Percentiles rank a stretch among this genome's conserved stretches.
Evolutionary conservation across 202 grass and related monocot species (phyloP).

Genomic region (Cymbopogon flexuosus): DNA sequence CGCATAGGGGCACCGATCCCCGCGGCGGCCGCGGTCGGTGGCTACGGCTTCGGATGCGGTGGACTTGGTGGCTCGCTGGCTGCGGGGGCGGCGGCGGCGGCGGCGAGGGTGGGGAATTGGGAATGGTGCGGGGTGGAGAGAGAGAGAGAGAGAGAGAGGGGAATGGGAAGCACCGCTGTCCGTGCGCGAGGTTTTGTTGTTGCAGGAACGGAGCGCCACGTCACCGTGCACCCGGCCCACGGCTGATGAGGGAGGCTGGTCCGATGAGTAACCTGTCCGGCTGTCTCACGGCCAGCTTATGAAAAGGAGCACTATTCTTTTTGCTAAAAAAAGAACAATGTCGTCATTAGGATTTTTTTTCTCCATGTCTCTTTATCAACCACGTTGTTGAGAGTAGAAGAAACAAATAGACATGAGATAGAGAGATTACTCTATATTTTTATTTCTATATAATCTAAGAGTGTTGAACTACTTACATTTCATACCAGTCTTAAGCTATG

Average conservation of each 20-base stretch:
- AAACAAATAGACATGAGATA: no score
- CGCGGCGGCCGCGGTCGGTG: not conserved
- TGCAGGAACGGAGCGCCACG: conserved; percentile 17
- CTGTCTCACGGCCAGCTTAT: no score
- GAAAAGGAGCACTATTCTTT: no score
- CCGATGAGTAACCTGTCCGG: no score
- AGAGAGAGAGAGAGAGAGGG: not conserved
- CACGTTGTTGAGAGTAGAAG: no score
- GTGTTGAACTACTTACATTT: no score
- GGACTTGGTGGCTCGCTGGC: conserved; percentile 1
- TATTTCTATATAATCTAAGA: no score
- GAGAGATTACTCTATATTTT: no score
- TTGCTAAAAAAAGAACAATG: no score
- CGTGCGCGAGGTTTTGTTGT: conserved; percentile 27
- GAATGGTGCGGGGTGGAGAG: not conserved
- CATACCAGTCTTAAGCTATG: no score
- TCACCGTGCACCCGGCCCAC: not conserved
- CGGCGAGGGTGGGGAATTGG: conserved; percentile 21
- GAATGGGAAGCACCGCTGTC: conserved; percentile 17
- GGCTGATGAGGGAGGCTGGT: not conserved
- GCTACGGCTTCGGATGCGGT: not conserved
- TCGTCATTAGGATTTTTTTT: no score
- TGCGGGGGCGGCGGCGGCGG: conserved; percentile 10
- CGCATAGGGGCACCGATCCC: not conserved
- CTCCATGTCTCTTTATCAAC: no score